Conservation (phyloP, 345 rosid genomes). For the Luvunga scandens region DNA sequence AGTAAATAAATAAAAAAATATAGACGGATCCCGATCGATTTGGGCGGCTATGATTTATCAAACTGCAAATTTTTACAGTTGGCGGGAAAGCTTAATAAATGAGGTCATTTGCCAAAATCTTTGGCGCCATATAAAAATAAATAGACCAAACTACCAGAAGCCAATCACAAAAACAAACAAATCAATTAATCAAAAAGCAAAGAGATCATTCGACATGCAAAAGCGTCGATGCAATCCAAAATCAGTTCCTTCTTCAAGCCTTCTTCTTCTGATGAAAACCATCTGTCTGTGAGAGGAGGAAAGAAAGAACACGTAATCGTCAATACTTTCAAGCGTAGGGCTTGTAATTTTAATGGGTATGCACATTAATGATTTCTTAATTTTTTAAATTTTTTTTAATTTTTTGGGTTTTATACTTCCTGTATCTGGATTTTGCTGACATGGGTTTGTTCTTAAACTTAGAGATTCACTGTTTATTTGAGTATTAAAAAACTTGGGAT, state of each 20-base stretch:
- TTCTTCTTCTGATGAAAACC: constrained; percentile 36
- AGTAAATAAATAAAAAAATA: too few relatives aligned
- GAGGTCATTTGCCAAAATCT: not conserved
- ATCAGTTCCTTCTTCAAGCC: constrained; percentile 75
- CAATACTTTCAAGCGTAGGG: constrained; percentile 54
- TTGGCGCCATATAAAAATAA: not conserved
- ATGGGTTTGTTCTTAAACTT: not conserved
- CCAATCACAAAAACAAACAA: not conserved
- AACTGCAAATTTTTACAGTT: not conserved
- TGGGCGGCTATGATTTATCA: not conserved
- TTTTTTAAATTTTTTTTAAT: not conserved
- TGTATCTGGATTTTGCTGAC: not conserved
- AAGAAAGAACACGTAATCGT: constrained; percentile 28
- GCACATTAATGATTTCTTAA: not conserved
- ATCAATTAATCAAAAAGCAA: not conserved
- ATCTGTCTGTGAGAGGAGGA: constrained; percentile 43
- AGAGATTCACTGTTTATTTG: not conserved
- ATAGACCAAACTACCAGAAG: too few relatives aligned
- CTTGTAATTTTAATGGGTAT: constrained; percentile 39
- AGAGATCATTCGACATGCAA: not conserved
- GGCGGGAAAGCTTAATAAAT: not conserved
- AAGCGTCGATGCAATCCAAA: constrained; percentile 62
- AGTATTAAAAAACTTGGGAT: not conserved
- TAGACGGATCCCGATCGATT: not conserved
- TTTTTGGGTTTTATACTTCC: not conserved